These are phyloP conservation scores for Exophiala sp. DNA, from an alignment of 2,329 filamentous ascomycete species.

Conservation along the genomic window DNA sequence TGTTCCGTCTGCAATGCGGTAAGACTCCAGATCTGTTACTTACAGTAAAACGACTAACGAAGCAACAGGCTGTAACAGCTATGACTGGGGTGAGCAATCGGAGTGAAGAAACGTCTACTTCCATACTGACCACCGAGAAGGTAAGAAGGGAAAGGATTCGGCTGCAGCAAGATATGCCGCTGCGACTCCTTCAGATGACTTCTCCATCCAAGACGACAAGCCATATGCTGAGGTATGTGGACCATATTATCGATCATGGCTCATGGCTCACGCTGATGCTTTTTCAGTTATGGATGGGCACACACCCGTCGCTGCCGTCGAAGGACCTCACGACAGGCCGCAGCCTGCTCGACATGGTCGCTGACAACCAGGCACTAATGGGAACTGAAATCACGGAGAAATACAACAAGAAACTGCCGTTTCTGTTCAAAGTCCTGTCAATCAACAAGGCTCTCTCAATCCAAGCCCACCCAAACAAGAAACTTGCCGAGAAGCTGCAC, in stretches of 20 bases:
- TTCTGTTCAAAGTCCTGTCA: conserved; percentile 95
- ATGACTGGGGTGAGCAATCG: conserved; percentile 72
- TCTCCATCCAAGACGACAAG: conserved; percentile 75
- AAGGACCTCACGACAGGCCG: conserved; percentile 80
- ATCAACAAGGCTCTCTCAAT: conserved; percentile 95
- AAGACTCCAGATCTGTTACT: conserved; percentile 26
- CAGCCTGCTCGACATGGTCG: conserved; percentile 76
- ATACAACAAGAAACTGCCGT: conserved; percentile 79
- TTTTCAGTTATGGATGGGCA: conserved; percentile 92
- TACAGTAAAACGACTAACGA: conserved; percentile 24
- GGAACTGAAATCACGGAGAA: conserved; percentile 64
- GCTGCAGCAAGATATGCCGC: conserved; percentile 85
- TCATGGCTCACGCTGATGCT: background rate
- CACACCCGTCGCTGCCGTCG: conserved; percentile 90
- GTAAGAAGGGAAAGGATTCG: conserved; percentile 81
- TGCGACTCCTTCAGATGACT: conserved; percentile 67
- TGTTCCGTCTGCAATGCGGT: conserved; percentile 68
- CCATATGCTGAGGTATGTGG: conserved; percentile 80
- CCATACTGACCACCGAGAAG: conserved; percentile 36
- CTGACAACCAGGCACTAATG: conserved; percentile 79
- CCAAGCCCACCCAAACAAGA: conserved; percentile 94
- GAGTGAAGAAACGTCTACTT: background rate
- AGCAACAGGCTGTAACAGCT: conserved; percentile 81
- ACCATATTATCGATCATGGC: background rate
- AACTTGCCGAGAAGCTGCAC: conserved; percentile 83